Evolutionary conservation across 257 asterid species (phyloP), one percentile per base, ranked within the genome.

Genomic region (Solanum peruvianum): DNA sequence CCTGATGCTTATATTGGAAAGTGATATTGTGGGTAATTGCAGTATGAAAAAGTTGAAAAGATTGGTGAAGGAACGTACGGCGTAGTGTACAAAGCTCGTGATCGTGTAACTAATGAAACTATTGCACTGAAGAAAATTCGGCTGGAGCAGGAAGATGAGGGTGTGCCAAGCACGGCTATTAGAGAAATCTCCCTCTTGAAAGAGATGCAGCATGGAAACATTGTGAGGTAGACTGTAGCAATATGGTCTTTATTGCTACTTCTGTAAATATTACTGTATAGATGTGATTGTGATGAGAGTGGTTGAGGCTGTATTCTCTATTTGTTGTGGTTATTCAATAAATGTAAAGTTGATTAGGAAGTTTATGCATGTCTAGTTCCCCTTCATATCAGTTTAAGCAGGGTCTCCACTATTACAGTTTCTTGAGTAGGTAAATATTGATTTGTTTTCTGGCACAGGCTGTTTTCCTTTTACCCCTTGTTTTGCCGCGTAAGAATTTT

Each of bases 21-120:
- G 72, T 91, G 86, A 90, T 86, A 58, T 86, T 84, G 82, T 71
- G 44, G 75, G 86, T 85, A 41, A 35, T 14, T 56, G 87, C 94
- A 96, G 99, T 96, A 96, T 91, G 98, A 96, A 85, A 96, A 96
- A 64, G 97, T 96, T 87, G 99, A 94, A 92, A 96, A 96, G 95
- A 96, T 96, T 85, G 99, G 99, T 23, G 99, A 95, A 92, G 99
- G 98, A 86, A 94, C 98, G 0, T 95, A 95, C 84, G 99, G 99
- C 58, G 98, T 96, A 90, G 99, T 96, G n/a, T 96, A 96, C 91
- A 96, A 95, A 92, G 99, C 98, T 88, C 97, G 96, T 88, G 98
- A 95, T 90, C 96, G 94, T 64, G 78, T 72, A 72, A 95, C 99
- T 11, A 97, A 96, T 92, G 96, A 94, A 91, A 95, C 98, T 70